Base-by-base conservation (phyloP, 2,329 filamentous ascomycete species). In the Cladophialophora immunda region DNA sequence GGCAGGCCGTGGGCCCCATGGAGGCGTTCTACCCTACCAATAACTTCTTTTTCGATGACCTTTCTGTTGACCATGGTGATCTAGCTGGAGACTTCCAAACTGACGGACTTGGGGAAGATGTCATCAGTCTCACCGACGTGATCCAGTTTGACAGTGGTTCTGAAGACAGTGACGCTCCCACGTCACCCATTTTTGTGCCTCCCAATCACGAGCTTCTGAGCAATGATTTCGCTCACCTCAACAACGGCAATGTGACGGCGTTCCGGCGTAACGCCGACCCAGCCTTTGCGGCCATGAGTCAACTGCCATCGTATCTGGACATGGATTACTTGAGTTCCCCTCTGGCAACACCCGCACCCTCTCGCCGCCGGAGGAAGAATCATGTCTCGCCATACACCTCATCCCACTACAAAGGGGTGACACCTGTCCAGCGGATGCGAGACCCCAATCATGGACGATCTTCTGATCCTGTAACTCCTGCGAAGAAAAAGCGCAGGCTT, bases 1-100 rank as follows among this genome's bases (percentile, higher is more conserved):
- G 86, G 4, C 88, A 91, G 74, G 84, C 88, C n/a, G 84, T 92
- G 74, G 91, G 90, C 0, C 90, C 91, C 1, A 85, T 89, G 0
- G 91, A 93, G 78, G 90, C 91, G 7, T 93, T 93, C 77, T 93
- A 91, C 73, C 87, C 90, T 4, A 88, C 90, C 62, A 84, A 84
- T 29, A 68, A 22, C 38, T 38, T 67, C 19, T 29, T 68, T 13
- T 58, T 66, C 50, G 69, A 65, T 27, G 69, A 69, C 58, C 64
- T 60, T 11, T 85, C 79, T 62, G 80, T 85, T 65, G 80, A 80
- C 52, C 77, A 86, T 13, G 89, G 91, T 68, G 84, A 86, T 61
- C 84, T 86, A 79, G 72, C 86, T 81, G 85, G 87, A 53, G 83
- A 86, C 27, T 86, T 88, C 17, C 85, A 52, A 25, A 61, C 59